phyloP scores from a whole-genome alignment of 169 alveolate genomes.

The Eimeria acervulina region DNA sequence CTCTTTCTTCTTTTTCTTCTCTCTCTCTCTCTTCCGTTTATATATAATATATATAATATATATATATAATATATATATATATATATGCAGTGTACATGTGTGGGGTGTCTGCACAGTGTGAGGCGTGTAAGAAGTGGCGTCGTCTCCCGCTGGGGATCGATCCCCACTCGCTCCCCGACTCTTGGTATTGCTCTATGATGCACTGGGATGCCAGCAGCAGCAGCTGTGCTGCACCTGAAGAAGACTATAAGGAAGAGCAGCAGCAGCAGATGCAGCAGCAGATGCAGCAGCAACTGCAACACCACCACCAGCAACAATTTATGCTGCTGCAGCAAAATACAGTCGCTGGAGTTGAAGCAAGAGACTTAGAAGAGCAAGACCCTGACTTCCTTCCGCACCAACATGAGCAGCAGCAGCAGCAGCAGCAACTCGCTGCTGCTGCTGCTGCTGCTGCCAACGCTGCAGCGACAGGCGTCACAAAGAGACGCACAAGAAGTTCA shows the following conservation, averaged over 20 bases:
- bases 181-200: slow-evolving; percentile 77
- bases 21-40: no score
- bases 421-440: no score
- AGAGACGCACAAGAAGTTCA: neutral
- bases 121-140: slow-evolving; percentile 79
- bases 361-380: neutral
- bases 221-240: slow-evolving; percentile 66
- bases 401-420: neutral
- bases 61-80: no score
- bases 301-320: neutral
- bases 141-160: slow-evolving; percentile 74
- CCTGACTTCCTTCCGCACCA: neutral
- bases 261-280: neutral
- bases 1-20: no score
- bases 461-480: neutral
- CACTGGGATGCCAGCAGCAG: slow-evolving; percentile 29
- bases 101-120: slow-evolving; percentile 47
- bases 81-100: no score
- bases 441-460: neutral
- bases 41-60: no score
- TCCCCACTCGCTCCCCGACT: slow-evolving; percentile 68
- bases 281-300: no score
- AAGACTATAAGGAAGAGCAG: slow-evolving; percentile 62
- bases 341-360: neutral
- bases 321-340: slow-evolving; percentile 24